Evolutionary conservation across 768 basidiomycete genomes (phyloP).

Genomic region (Pisolithus albus): DNA sequence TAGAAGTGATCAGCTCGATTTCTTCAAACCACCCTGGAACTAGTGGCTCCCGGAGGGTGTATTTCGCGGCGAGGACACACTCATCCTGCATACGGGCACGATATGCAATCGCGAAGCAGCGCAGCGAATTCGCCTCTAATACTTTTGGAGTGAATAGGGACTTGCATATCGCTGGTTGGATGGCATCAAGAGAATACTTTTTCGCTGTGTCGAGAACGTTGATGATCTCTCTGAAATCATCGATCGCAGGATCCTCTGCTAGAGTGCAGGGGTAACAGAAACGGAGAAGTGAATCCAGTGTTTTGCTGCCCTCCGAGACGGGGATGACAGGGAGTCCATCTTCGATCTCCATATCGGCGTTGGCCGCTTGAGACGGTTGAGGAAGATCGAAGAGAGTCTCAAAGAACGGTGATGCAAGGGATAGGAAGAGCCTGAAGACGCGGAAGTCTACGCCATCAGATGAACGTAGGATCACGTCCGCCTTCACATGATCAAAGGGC

Average conservation of each 20-base stretch:
- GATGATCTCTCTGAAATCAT: slow-evolving; percentile 3
- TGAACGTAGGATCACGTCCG: slow-evolving; percentile 19
- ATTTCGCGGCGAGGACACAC: slow-evolving; percentile 21
- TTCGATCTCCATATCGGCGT: slow-evolving; percentile 7
- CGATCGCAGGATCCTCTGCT: slow-evolving; percentile 15
- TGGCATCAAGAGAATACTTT: slow-evolving; percentile 12
- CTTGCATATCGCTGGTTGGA: slow-evolving; percentile 15
- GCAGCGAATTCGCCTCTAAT: slow-evolving; percentile 18
- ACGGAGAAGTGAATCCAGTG: too few relatives aligned
- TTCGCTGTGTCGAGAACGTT: slow-evolving; percentile 9
- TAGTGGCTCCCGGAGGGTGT: slow-evolving; percentile 21
- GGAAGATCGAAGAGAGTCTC: slow-evolving; percentile 25
- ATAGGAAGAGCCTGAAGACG: slow-evolving; percentile 28
- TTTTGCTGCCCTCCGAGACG: too few relatives aligned
- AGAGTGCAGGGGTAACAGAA: slow-evolving; percentile 1
- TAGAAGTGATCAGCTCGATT: slow-evolving; percentile 20
- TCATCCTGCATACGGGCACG: slow-evolving; percentile 17
- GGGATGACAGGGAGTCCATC: slow-evolving; percentile 17
- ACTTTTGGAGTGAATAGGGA: slow-evolving; percentile 13
- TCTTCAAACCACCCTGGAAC: slow-evolving; percentile 19
- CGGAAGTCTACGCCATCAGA: slow-evolving; percentile 26
- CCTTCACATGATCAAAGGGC: slow-evolving; percentile 17
- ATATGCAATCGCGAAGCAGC: slow-evolving; percentile 27
- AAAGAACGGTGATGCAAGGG: slow-evolving; percentile 30
- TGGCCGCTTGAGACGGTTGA: slow-evolving; percentile 10